Base-by-base conservation (phyloP, 2,329 filamentous ascomycete genomes). In the Alternaria tenuissima region DNA sequence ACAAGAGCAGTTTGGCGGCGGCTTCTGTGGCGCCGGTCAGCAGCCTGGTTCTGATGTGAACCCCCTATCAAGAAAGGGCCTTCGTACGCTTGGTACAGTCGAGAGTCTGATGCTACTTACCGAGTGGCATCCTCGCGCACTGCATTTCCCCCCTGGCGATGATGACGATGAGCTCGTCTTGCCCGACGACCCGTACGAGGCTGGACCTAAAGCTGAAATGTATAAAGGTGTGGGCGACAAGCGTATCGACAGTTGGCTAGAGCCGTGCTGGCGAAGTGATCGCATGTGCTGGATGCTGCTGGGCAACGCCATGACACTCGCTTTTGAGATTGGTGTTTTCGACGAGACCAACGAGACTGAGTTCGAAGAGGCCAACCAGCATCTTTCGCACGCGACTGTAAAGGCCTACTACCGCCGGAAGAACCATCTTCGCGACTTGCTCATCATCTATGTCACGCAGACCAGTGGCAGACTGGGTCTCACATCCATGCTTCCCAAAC, bases 231-330 rank as follows among this genome's bases (percentile, higher is more conserved):
- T 93, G 20, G 92, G 93, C 44, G 93, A 92, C 9, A 90, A 91
- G 76, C 85, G 93, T 28, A 95, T 97, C 65, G 93, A 97, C 74
- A 94, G 93, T 76, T 98, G 95, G 93, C 87, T 98, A 4, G 95
- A 99, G 77, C 95, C 95, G 3, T 94, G 93, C 8, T 97, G 94
- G 93, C 87, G 94, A 69, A 84, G 82, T 61, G 94, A 97, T 73
- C 91, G 93, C 55, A 96, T 97, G 92, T 96, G 92, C 75, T 97
- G 94, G 94, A 97, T 97, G 93, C 83, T 98, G 14, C 85, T 98
- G 30, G 96, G 93, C 73, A 96, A 93, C 38, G 93, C 93, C 14
- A 91, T 94, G 82, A 91, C 93, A 1, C 83, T 98, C 38, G 93
- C 92, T 0, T 96, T 96, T 68, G 95, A 99, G 78, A 87, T 99